Base-by-base conservation (phyloP, 2,329 filamentous ascomycete species). In the Setomelanomma holmii region DNA sequence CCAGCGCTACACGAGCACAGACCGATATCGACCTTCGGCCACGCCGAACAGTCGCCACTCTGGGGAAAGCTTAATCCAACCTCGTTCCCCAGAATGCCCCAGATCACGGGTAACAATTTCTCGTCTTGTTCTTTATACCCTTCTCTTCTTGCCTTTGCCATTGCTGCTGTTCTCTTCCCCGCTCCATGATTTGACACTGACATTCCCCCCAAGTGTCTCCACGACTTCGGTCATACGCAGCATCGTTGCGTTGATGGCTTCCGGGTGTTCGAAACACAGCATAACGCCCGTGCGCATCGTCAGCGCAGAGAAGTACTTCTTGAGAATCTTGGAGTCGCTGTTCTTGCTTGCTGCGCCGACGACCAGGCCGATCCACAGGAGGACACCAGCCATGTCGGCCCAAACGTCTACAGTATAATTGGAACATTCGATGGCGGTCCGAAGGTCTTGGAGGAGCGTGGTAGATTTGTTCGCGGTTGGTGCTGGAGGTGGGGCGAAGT, bases 311-410 rank as follows among this genome's bases (percentile, higher is more conserved):
- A 68, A 69, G 67, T 73, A 75, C 19, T 68, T 69, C 50, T 58
- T 54, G 22, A 61, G 23, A 1, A 58, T 42, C 16, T 55, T 61
- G 46, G 61, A 57, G 14, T 63, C 63, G 44, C 38, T 56, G 10
- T 62, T 56, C 35, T 56, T 58, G 30, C 61, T 70, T 12, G 73
- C 71, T 5, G 73, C 73, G 8, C 69, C 73, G 19, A 63, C 58
- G 5, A 68, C 62, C 6, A 75, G 65, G 0, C 63, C 61, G 40
- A 74, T 60, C 73, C 73, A 76, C 30, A 75, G 58, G 1, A 75
- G 62, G n/a, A 75, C 69, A 36, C 74, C 74, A 1, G 68, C 68
- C 65, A 76, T 69, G 47, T 74, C 71, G 40, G 49, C 48, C 73
- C 74, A 76, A 40, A 65, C 69, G 19, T 68, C 60, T 4, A 67